Conservation (phyloP, 257 asterid species). For the Solanum rostratum region DNA sequence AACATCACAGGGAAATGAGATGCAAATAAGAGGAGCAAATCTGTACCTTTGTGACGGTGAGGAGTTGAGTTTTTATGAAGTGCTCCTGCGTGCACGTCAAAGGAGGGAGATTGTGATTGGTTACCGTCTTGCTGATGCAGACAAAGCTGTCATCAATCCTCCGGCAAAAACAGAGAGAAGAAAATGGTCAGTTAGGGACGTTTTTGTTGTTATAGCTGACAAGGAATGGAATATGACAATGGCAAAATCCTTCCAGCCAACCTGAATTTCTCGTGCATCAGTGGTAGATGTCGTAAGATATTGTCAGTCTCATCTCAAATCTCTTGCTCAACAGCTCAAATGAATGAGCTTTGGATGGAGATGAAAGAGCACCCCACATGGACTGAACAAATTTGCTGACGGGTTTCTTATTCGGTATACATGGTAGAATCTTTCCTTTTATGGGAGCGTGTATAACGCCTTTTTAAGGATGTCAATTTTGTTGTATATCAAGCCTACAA, state of each 20-base stretch:
- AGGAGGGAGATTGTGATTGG: conserved; percentile 81
- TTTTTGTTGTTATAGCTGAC: conserved; percentile 73
- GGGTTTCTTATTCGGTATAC: background rate
- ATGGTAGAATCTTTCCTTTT: background rate
- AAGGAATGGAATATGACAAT: conserved; percentile 29
- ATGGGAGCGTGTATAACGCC: background rate
- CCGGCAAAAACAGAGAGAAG: conserved; percentile 39
- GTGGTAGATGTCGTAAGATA: background rate
- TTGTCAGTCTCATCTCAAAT: background rate
- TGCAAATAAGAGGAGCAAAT: conserved; percentile 76
- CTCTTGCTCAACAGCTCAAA: background rate
- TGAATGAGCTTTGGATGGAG: background rate
- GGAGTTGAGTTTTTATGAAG: conserved; percentile 72
- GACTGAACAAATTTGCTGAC: background rate
- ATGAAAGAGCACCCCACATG: background rate
- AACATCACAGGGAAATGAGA: conserved; percentile 63
- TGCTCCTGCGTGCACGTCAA: conserved; percentile 70
- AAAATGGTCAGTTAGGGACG: conserved; percentile 63
- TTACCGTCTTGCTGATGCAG: conserved; percentile 51
- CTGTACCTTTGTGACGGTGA: conserved; percentile 54
- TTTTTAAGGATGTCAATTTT: background rate
- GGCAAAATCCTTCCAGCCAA: background rate
- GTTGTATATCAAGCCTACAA: background rate
- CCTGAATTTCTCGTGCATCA: background rate
- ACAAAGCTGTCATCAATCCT: conserved; percentile 70